These are phyloP conservation scores for Hyaloscypha hepaticicola DNA, from an alignment of 495 filamentous ascomycete genomes.

Conservation along the genomic window DNA sequence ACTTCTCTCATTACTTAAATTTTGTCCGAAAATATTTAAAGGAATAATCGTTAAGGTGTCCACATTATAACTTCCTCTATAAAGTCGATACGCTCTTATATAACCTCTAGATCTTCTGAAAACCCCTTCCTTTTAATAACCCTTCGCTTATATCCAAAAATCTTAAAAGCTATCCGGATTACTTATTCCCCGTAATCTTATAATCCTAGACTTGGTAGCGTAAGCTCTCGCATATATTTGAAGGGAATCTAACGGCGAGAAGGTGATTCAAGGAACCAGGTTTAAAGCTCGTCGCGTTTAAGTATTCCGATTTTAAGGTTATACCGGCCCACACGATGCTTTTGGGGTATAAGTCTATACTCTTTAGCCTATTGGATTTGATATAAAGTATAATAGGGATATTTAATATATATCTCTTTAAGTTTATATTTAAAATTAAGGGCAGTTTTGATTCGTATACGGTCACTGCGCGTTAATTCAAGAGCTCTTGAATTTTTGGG, in stretches of 20 bases:
- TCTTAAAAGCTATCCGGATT: background rate
- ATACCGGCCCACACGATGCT: background rate
- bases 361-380: background rate
- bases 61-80: conserved; percentile 19
- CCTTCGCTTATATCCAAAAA: background rate
- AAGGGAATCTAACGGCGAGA: conserved; percentile 5
- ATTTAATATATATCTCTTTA: background rate
- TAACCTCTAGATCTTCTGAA: conserved; percentile 1
- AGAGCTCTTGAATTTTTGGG: background rate
- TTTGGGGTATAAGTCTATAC: background rate
- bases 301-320: background rate
- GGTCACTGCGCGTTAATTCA: background rate
- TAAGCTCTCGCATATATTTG: background rate
- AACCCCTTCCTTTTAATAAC: conserved; percentile 1
- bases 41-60: conserved; percentile 22
- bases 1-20: conserved; percentile 25
- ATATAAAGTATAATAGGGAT: background rate
- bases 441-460: conserved; percentile 1
- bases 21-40: conserved; percentile 33
- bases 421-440: background rate
- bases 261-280: background rate
- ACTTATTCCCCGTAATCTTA: background rate
- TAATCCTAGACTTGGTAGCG: background rate
- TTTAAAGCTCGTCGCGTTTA: background rate
- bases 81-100: conserved; percentile 16